Evolutionary conservation across 352 stramenopile genomes (phyloP), one percentile per base, ranked within the genome.

Genomic region (Globisporangium iwayamae): DNA sequence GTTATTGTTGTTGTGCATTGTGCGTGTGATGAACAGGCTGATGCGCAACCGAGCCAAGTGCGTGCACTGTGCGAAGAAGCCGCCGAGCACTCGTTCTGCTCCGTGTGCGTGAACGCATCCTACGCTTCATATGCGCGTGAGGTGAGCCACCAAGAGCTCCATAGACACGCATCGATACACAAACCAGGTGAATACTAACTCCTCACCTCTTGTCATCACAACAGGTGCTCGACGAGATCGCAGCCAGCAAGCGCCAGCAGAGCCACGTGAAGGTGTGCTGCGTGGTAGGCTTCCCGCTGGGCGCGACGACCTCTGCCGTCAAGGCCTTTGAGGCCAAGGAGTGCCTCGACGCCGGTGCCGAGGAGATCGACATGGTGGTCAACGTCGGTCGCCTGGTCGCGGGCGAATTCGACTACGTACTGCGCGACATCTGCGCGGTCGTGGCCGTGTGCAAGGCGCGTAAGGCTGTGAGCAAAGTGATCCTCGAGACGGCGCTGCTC

Each of bases 281-380:
- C 50, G 83, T 83, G 16, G 83, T 96, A 22, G 86, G 85, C 18
- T 96, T 96, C 60, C 87, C 87, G 3, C 69, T 95, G 16, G 86
- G 87, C 22, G 84, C 81, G 4, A 78, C 71, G 25, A 78, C 74
- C 22, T 69, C 82, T 0, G 72, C 76, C 7, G 76, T 79, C 62
- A 95, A 95, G 70, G 81, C 75, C 7, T 89, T 91, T 39, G 87
- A 96, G 59, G 75, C 86, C 10, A 65, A 83, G 54, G 70, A 81
- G 50, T 89, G 76, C 47, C 69, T 96, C 32, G 70, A 83, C 22
- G 76, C 77, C 7, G 87, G 87, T 38, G 87, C 86, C 28, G 81
- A 93, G 48, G 87, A 94, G 73, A 93, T 96, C 61, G 87, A 96
- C 70, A 94, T 94, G 86, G 86, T 96, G 25, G 85, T 96, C 65